Evolutionary conservation across 1,139 yeast species (phyloP), one percentile per base, ranked within the genome.

Genomic region (Kluyveromyces sp.): DNA sequence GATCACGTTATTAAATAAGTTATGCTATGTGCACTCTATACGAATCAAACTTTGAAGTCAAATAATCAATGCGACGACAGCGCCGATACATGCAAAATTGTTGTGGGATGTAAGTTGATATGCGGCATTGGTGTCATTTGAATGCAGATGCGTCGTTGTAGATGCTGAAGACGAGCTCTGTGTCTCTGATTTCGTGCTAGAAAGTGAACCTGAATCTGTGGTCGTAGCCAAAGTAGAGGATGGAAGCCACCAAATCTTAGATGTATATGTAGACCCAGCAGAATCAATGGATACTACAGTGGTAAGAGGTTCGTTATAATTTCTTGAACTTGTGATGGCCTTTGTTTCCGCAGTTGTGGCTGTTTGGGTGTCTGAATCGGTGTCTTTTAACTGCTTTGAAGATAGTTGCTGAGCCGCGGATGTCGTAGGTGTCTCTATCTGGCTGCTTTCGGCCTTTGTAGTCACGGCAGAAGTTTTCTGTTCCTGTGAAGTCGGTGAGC

Each of bases 181-280:
- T 25, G 9, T 9, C 7, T 11, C 28, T 25, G 9, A 26, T 6
- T 9, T 22, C 26, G 26, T 22, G 26, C 26, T 22, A 6, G 26
- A 22, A 22, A 9, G 8, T 6, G 26, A 22, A 6, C 8, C 26
- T 6, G 55, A 17, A 12, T 56, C 47, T 12, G 56, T 44, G 19
- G 64, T 58, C 4, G 52, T 28, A 20, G 41, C 48, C 20, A 25
- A 12, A 6, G 48, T 43, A 7, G 56, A 45, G 9, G 57, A 47
- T 22, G 64, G 60, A 9, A 56, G 47, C 66, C 65, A 61, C 66
- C 65, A 61, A 11, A 61, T 48, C 3, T 58, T 58, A 9, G 61
- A 52, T 2, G 58, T 51, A 31, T 53, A 54, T 2, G 51, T 28
- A 22, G 45, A 50, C 29, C 62, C 62, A 7, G 46, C 43, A 18